phyloP scores from a whole-genome alignment of 108 stramenopile species.

The Discostella pseudostelligera region DNA sequence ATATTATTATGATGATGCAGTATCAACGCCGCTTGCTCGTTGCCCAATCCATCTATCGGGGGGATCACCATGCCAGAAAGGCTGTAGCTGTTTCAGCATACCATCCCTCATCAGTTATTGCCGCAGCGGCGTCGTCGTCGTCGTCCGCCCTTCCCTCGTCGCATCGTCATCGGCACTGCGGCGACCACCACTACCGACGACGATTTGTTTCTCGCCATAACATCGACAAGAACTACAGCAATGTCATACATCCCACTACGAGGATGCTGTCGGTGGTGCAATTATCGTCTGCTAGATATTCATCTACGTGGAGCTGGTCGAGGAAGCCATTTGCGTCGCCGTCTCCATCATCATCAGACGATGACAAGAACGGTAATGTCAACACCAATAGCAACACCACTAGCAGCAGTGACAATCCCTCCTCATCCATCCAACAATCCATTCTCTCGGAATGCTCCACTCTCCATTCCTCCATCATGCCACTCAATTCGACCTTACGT shows the following conservation, averaged over 20 bases:
- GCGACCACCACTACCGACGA: too few relatives aligned
- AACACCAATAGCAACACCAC: not conserved
- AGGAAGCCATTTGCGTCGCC: not conserved
- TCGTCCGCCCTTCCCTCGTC: not conserved
- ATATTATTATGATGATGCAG: too few relatives aligned
- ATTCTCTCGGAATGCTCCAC: slow-evolving; percentile 42
- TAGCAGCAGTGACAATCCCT: slow-evolving; percentile 14
- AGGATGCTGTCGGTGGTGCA: not conserved
- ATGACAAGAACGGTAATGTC: slow-evolving; percentile 1
- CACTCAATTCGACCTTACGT: slow-evolving; percentile 53
- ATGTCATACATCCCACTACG: not conserved
- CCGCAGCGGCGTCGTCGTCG: not conserved
- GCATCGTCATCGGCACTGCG: not conserved
- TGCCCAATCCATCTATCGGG: too few relatives aligned
- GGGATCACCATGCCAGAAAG: too few relatives aligned
- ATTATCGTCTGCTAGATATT: slow-evolving; percentile 11
- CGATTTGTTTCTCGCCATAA: not conserved
- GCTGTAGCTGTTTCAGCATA: not conserved
- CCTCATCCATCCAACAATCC: slow-evolving; percentile 31
- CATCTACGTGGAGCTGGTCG: slow-evolving; percentile 49
- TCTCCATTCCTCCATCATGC: slow-evolving; percentile 69
- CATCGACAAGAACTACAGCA: not conserved
- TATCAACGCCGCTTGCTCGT: too few relatives aligned
- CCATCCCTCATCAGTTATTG: not conserved
- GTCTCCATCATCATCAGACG: not conserved